Evolutionary conservation across 208 protist species (phyloP).

Genomic region (Acanthamoeba lenticulata): DNA sequence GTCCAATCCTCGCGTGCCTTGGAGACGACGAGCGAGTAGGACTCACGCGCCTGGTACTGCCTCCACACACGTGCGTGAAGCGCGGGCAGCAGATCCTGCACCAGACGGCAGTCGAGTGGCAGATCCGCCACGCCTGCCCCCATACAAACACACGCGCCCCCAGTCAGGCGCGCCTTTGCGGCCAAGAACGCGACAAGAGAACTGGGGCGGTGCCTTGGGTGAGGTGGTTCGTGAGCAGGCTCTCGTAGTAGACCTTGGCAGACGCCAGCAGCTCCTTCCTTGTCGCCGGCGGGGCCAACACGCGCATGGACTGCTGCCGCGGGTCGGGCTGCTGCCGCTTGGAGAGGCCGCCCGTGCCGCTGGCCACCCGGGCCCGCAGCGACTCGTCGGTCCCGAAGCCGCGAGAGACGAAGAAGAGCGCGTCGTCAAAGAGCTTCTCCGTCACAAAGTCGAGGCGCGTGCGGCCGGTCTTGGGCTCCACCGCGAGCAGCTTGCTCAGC

Average conservation of each 20-base stretch:
- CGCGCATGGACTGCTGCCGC: conserved; percentile 19
- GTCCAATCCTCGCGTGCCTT: background rate
- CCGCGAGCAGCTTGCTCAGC: conserved; percentile 46
- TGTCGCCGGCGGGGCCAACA: background rate
- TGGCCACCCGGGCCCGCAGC: background rate
- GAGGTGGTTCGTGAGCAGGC: conserved; percentile 22
- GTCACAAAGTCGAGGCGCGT: conserved; percentile 58
- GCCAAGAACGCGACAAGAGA: background rate
- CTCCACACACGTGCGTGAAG: background rate
- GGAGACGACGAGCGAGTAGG: background rate
- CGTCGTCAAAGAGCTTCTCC: conserved; percentile 18
- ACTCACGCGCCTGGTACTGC: background rate
- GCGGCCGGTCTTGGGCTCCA: background rate
- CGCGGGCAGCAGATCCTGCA: conserved; percentile 6
- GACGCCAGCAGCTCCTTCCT: background rate
- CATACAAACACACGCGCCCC: background rate
- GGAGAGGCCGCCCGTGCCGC: background rate
- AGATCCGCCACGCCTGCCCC: background rate
- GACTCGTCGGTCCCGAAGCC: background rate
- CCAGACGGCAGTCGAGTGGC: conserved; percentile 6
- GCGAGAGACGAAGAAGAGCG: background rate
- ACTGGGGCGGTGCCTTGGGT: background rate
- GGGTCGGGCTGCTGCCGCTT: conserved; percentile 50
- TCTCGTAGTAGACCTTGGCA: background rate
- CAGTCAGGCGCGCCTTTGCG: background rate